Base-by-base conservation (phyloP, 73 alveolate genomes). In the Paramecium primaurelia region DNA sequence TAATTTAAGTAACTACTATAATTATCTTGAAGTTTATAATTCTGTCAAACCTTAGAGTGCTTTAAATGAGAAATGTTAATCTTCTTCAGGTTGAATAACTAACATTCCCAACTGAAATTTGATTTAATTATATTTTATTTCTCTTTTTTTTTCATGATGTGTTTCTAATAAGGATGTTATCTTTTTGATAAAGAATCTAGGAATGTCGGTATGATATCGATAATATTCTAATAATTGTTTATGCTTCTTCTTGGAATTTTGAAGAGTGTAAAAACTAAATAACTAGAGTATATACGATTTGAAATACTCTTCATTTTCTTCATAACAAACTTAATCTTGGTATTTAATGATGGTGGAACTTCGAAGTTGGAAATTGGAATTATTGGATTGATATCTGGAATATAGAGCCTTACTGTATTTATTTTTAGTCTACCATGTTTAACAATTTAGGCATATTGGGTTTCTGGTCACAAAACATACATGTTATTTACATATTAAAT, bases 271-370 rank as follows among this genome's bases (percentile, higher is more conserved):
- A 68, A 32, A 68, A 32, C 84, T 68, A 68, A 68, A 68, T 68
- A 68, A 68, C 69, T 54, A 54, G 49, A 64, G 47, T 11, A 34
- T 64, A 34, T 64, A 64, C 84, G 84, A 64, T 64, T 64, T 64
- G 51, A 64, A 64, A 64, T 32, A 64, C 47, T 64, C 84, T 34
- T 64, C 84, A 32, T 32, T 32, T 64, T 64, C 84, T 28, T 64
- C 84, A 64, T 64, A 64, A 32, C 84, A 64, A 14, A 64, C 84
- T 64, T 28, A 64, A 34, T 64, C 84, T 64, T 64, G 84, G 84
- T 30, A 64, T 34, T 34, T 2, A 34, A 64, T 64, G 11, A 64
- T 64, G 11, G 42, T 28, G 47, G 84, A 34, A 34, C 84, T 64
- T 34, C 84, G 45, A 11, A 64, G 47, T 64, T 64, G 30, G 47